Conservation (phyloP, 768 basidiomycete genomes). For the Trametes cinnabarina region DNA sequence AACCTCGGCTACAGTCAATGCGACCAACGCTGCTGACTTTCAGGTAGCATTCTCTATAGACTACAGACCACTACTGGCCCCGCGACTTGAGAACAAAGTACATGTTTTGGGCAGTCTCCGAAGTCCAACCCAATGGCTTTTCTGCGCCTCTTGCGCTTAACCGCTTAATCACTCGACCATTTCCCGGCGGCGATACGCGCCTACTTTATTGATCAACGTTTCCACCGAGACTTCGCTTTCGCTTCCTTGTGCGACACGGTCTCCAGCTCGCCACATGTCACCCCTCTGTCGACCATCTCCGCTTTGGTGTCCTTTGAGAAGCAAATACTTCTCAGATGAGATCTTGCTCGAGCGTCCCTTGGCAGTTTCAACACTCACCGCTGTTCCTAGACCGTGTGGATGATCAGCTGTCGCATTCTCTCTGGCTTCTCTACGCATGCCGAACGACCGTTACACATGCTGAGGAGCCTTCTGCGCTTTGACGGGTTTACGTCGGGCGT, state of each 20-base stretch:
- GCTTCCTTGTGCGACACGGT: background rate
- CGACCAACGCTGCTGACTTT: conserved; percentile 2
- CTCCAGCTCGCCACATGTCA: conserved; percentile 7
- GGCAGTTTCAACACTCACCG: background rate
- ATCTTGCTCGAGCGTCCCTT: conserved; percentile 10
- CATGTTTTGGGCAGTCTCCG: conserved; percentile 4
- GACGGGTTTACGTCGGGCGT: conserved; percentile 16
- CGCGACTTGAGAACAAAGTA: conserved; percentile 13
- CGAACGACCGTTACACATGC: conserved; percentile 5
- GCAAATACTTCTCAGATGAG: conserved; percentile 6
- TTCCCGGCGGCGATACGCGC: conserved; percentile 6
- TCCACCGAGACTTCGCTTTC: background rate
- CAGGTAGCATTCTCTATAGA: background rate
- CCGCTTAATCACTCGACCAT: conserved; percentile 8
- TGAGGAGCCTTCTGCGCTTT: background rate
- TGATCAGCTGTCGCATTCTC: conserved; percentile 11
- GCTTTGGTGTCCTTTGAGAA: conserved; percentile 1
- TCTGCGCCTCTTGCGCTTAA: conserved; percentile 4
- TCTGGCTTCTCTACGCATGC: conserved; percentile 6
- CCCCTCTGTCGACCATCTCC: conserved; percentile 2
- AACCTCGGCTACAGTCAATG: conserved; percentile 10
- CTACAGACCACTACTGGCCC: background rate
- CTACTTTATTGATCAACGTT: background rate
- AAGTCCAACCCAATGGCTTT: background rate
- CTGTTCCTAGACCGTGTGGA: conserved; percentile 13